A percentile compares a stretch with the other conserved stretches of the same genome.
Evolutionary conservation across 1,284 basidiomycete species (phyloP).

Genomic region (Chalciporus sp.): DNA sequence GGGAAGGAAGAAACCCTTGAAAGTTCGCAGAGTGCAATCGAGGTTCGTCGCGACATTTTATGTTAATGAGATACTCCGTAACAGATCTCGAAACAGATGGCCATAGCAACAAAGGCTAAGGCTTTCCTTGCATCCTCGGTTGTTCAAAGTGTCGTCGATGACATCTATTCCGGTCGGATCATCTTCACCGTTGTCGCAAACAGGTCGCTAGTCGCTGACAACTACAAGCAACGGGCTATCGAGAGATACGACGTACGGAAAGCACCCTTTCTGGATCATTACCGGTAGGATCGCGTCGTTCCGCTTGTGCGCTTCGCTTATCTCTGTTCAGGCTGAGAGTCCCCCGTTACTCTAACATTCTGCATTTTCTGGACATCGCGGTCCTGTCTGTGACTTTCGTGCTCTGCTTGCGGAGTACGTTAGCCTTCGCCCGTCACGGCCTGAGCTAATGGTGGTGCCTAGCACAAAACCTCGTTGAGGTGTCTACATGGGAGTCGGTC

Average conservation of each 20-base stretch:
- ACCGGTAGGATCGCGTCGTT: slow-evolving; percentile 47
- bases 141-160: slow-evolving; percentile 80
- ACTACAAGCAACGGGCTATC: slow-evolving; percentile 79
- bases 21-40: slow-evolving; percentile 74
- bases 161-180: slow-evolving; percentile 77
- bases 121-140: slow-evolving; percentile 78
- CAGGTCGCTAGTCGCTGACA: slow-evolving; percentile 80
- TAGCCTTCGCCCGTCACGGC: not conserved
- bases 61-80: not conserved
- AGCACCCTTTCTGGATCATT: slow-evolving; percentile 83
- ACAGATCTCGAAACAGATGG: slow-evolving; percentile 58
- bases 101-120: slow-evolving; percentile 81
- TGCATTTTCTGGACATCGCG: slow-evolving; percentile 80
- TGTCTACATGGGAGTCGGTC: slow-evolving; percentile 66
- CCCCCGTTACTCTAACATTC: slow-evolving; percentile 75
- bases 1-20: slow-evolving; percentile 55
- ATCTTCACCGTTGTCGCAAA: slow-evolving; percentile 67
- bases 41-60: slow-evolving; percentile 50
- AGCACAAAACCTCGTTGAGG: slow-evolving; percentile 57
- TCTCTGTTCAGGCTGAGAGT: slow-evolving; percentile 63
- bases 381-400: slow-evolving; percentile 71
- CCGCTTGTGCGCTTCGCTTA: slow-evolving; percentile 7
- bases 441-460: slow-evolving; percentile 9
- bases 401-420: slow-evolving; percentile 71
- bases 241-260: slow-evolving; percentile 74